phyloP scores from a whole-genome alignment of 306 rosid genomes.

The Comarum palustre region DNA sequence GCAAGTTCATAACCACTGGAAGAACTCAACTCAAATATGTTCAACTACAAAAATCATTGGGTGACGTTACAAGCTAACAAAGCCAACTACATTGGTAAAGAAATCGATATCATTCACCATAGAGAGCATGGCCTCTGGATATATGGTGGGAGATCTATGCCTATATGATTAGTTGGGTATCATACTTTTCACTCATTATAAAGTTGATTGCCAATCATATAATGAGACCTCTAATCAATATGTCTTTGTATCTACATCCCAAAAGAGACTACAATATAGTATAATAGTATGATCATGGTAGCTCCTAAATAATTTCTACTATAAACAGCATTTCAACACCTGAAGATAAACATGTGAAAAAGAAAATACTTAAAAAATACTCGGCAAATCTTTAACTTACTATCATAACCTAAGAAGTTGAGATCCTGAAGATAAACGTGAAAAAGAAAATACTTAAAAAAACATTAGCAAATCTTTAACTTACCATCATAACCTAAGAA shows the following conservation, averaged over 20 bases:
- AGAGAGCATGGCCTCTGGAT: neutral
- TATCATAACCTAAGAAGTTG: constrained; percentile 97
- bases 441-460: neutral
- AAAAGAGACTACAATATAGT: neutral
- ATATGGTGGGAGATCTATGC: neutral
- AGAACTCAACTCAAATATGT: neutral
- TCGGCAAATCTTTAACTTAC: constrained; percentile 38
- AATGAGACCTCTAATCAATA: neutral
- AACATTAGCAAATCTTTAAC: constrained; percentile 4
- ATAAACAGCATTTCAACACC: neutral
- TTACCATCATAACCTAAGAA: constrained; percentile 99
- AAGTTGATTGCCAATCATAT: neutral
- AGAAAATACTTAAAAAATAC: neutral
- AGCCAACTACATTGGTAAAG: neutral
- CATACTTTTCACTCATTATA: neutral
- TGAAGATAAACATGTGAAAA: neutral
- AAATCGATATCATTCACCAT: neutral
- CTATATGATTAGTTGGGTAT: neutral
- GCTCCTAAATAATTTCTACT: neutral
- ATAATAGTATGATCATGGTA: neutral
- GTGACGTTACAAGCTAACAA: neutral
- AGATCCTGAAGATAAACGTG: constrained; percentile 34
- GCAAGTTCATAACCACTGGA: neutral
- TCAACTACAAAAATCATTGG: neutral
- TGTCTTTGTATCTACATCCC: neutral